These are phyloP conservation scores for Wickerhamiella occidentalis DNA, from an alignment of 805 yeast genomes.

Conservation along the genomic window DNA sequence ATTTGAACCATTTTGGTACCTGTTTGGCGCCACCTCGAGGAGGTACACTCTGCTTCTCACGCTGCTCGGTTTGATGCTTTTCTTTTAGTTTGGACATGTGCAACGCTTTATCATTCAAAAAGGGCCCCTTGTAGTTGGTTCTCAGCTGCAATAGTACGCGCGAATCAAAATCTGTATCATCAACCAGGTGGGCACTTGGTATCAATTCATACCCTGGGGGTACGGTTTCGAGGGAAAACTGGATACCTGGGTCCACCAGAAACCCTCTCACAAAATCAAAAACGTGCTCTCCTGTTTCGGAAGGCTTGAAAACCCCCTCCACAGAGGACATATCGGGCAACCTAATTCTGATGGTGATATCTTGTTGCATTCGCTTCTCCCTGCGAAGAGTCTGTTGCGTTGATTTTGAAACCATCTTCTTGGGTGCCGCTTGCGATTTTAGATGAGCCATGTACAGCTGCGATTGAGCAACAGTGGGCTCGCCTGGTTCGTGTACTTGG, in stretches of 20 bases:
- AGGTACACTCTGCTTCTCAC: not conserved
- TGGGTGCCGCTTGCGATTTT: constrained; percentile 31
- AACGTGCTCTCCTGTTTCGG: constrained; percentile 32
- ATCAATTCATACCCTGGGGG: constrained; percentile 36
- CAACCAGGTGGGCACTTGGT: constrained; percentile 26
- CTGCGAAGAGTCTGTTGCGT: constrained; percentile 29
- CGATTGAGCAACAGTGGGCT: constrained; percentile 42
- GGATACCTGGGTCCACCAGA: constrained; percentile 24
- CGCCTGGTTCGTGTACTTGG: constrained; percentile 28
- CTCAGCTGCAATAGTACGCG: constrained; percentile 35
- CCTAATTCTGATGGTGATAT: constrained; percentile 38
- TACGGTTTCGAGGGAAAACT: constrained; percentile 35
- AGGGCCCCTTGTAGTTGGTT: constrained; percentile 8
- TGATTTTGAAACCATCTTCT: constrained; percentile 35
- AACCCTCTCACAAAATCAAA: constrained; percentile 25
- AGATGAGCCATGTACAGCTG: constrained; percentile 41
- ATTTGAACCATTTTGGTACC: constrained; percentile 22
- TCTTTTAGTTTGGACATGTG: not conserved
- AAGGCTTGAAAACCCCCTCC: constrained; percentile 39
- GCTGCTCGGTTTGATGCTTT: not conserved
- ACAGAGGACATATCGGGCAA: constrained; percentile 47
- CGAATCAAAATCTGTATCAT: constrained; percentile 34
- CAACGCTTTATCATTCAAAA: constrained; percentile 17
- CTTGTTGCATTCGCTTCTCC: constrained; percentile 21
- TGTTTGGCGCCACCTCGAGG: constrained; percentile 9